Percentiles rank a stretch among this genome's conserved stretches.
Conservation (phyloP, 768 basidiomycete genomes). For the Tephrocybe sp. region DNA sequence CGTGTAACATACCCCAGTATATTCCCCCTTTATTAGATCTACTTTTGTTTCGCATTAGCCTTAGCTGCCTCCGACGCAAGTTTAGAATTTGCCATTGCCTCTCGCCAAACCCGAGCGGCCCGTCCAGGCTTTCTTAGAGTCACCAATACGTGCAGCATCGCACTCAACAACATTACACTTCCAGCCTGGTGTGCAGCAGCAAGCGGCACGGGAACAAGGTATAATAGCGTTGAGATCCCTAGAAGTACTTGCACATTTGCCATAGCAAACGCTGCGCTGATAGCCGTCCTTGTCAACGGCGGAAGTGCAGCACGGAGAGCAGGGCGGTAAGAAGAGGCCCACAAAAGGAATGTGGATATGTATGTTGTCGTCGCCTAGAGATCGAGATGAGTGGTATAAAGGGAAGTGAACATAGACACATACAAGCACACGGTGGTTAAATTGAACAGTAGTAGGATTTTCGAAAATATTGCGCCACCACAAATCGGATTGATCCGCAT, state of each 20-base stretch:
- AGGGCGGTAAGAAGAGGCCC: constrained; percentile 53
- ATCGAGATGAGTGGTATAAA: neutral
- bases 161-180: constrained; percentile 83
- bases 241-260: constrained; percentile 79
- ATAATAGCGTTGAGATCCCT: constrained; percentile 75
- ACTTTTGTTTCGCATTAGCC: too few species aligned
- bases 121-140: constrained; percentile 68
- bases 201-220: constrained; percentile 89
- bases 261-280: constrained; percentile 68
- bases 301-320: constrained; percentile 66
- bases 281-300: constrained; percentile 52
- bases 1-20: too few species aligned
- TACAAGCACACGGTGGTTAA: constrained; percentile 91
- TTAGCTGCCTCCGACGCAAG: neutral
- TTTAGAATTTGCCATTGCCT: constrained; percentile 14
- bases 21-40: too few species aligned
- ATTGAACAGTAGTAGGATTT: constrained; percentile 97
- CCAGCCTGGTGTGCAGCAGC: constrained; percentile 97
- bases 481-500: constrained; percentile 65
- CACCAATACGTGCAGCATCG: constrained; percentile 75
- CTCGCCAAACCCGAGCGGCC: constrained; percentile 64
- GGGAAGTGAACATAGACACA: constrained; percentile 28
- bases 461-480: constrained; percentile 98
- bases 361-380: constrained; percentile 85
- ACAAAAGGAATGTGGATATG: constrained; percentile 63